phyloP scores from a whole-genome alignment of 1,284 basidiomycete species.

The Cryptococcus amylolentus region DNA sequence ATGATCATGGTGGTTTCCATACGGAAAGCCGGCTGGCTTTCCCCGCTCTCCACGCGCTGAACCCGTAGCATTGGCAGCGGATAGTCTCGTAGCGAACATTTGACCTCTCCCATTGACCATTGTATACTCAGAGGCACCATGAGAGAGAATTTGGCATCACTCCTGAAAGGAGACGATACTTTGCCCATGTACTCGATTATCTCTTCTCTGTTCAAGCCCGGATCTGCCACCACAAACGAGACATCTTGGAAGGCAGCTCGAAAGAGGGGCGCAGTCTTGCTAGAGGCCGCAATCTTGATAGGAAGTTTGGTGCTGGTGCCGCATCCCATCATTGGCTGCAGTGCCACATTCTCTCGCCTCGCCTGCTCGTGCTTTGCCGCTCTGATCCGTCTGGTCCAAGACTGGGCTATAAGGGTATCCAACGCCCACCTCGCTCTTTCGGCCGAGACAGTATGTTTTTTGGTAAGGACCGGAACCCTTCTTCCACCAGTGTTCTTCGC shows the following conservation, averaged over 20 bases:
- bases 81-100: slow-evolving; percentile 70
- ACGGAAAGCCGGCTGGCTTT: slow-evolving; percentile 18
- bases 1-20: slow-evolving; percentile 78
- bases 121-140: slow-evolving; percentile 78
- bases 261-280: slow-evolving; percentile 66
- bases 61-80: slow-evolving; percentile 56
- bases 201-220: slow-evolving; percentile 51
- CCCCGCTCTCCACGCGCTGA: slow-evolving; percentile 29
- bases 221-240: slow-evolving; percentile 59
- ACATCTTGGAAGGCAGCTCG: slow-evolving; percentile 66
- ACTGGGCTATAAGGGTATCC: slow-evolving; percentile 68
- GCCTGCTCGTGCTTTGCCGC: slow-evolving; percentile 51
- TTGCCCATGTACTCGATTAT: slow-evolving; percentile 56
- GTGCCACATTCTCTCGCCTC: slow-evolving; percentile 50
- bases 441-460: slow-evolving; percentile 57
- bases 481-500: background rate
- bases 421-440: slow-evolving; percentile 72
- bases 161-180: slow-evolving; percentile 56
- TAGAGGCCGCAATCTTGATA: slow-evolving; percentile 50
- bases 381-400: slow-evolving; percentile 65
- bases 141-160: slow-evolving; percentile 70
- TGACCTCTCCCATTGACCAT: slow-evolving; percentile 64
- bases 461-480: slow-evolving; percentile 19
- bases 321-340: slow-evolving; percentile 37
- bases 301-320: slow-evolving; percentile 43